These are phyloP conservation scores for Pyrus hybrid DNA, from an alignment of 331 rosid genomes.

Conservation along the genomic window DNA sequence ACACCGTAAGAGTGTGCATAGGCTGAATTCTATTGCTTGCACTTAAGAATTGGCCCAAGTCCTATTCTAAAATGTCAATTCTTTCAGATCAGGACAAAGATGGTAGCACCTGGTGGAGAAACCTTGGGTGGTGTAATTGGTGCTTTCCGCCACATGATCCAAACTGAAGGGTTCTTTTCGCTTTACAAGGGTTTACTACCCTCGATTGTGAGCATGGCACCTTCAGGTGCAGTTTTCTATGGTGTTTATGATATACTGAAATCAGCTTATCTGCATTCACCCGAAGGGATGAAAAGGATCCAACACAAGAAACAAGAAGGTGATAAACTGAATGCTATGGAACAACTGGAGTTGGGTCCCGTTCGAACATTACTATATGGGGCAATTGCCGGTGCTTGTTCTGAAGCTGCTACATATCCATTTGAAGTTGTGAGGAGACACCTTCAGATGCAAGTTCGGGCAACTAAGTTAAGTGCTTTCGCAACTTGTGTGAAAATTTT, in stretches of 20 bases:
- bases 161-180: slow-evolving; percentile 42
- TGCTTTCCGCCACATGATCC: slow-evolving; percentile 38
- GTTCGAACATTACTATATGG: slow-evolving; percentile 34
- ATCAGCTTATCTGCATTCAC: slow-evolving; percentile 36
- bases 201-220: slow-evolving; percentile 48
- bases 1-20: neutral
- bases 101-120: slow-evolving; percentile 54
- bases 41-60: neutral
- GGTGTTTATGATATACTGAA: slow-evolving; percentile 45
- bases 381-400: slow-evolving; percentile 35
- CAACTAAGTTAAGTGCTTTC: slow-evolving; percentile 23
- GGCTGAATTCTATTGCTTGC: neutral
- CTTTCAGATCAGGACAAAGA: slow-evolving; percentile 35
- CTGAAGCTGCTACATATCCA: slow-evolving; percentile 48
- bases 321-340: slow-evolving; percentile 32
- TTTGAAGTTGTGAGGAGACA: slow-evolving; percentile 53
- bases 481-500: slow-evolving; percentile 40
- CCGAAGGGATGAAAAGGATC: slow-evolving; percentile 38
- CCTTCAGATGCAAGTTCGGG: slow-evolving; percentile 40
- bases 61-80: neutral
- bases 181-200: slow-evolving; percentile 47
- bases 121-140: slow-evolving; percentile 47
- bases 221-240: slow-evolving; percentile 47
- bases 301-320: slow-evolving; percentile 26
- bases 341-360: slow-evolving; percentile 38